Base-by-base conservation (phyloP, 306 rosid genomes). In the Medicago ruthenica region DNA sequence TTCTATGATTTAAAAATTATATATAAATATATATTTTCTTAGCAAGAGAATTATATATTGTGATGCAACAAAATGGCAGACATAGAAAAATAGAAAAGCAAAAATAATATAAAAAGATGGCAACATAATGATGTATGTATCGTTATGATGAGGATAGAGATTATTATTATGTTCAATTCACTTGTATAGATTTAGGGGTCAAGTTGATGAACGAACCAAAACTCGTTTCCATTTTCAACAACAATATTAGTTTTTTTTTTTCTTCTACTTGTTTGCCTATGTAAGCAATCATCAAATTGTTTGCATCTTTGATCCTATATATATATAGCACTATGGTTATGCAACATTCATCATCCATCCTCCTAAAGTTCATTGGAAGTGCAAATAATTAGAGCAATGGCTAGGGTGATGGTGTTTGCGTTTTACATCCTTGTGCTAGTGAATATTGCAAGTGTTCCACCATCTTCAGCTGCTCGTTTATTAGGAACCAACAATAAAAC, bases 391-490 rank as follows among this genome's bases (percentile, higher is more conserved):
- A 15, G 55, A 50, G 55, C 55, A 55, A 20, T 81, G 77, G 42
- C 18, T 13, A 24, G 14, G 51, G 14, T 45, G 16, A 12, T n/a
- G 27, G 44, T 67, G 22, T 5, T 81, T 11, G 68, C 40, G 20
- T n/a, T 75, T 2, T 62, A 39, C 34, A 44, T 81, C 37, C 13
- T 85, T 37, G 40, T 85, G n/a, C 79, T 74, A 36, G 16, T 53
- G 67, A 45, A 45, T 45, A 45, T 45, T 45, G 45, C 45, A 34
- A 60, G 48, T 34, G 27, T 45, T 45, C 51, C 51, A 45, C 4
- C 51, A 45, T 45, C 51, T 45, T 45, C 51, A 13, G 51, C 39
- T 16, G 81, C 70, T 71, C 79, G 84, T 8, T 27, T 54, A 7
- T 45, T 69, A 34, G 16, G 47, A 15, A 67, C 42, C 48, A 41